Evolutionary conservation across 352 stramenopile genomes (phyloP).

Genomic region (Pythium periplocum): DNA sequence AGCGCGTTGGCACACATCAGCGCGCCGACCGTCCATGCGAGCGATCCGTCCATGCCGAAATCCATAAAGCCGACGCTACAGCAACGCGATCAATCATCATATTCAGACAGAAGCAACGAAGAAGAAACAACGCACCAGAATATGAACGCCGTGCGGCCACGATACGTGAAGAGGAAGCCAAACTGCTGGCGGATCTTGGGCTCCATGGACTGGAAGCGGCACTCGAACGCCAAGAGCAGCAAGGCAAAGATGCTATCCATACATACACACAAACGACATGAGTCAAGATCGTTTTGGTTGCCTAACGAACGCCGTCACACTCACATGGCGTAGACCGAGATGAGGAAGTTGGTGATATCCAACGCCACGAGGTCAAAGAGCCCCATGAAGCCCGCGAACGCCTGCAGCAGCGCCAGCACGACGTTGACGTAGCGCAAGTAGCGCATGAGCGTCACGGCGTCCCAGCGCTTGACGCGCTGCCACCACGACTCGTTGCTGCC

Average conservation of each 20-base stretch:
- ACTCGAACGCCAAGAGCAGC: constrained; percentile 81
- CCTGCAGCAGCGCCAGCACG: constrained; percentile 70
- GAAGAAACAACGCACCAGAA: constrained; percentile 41
- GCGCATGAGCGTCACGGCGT: constrained; percentile 64
- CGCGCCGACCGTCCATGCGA: constrained; percentile 64
- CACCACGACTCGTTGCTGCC: constrained; percentile 5
- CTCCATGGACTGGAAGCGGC: constrained; percentile 85
- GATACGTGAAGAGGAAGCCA: constrained; percentile 87
- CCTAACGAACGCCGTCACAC: no score
- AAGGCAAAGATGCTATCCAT: constrained; percentile 69
- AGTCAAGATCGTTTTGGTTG: neutral
- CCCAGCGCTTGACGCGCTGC: constrained; percentile 50
- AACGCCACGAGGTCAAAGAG: constrained; percentile 83
- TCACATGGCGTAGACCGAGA: constrained; percentile 83
- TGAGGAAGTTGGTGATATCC: constrained; percentile 85
- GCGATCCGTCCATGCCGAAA: constrained; percentile 76
- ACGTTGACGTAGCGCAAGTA: constrained; percentile 85
- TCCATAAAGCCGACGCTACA: constrained; percentile 81
- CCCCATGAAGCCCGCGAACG: constrained; percentile 75
- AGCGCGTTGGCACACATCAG: constrained; percentile 77
- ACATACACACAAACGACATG: neutral
- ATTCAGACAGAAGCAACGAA: constrained; percentile 3
- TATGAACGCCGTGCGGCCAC: constrained; percentile 77
- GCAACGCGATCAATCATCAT: neutral
- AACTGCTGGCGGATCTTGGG: constrained; percentile 81